Evolutionary conservation across 129 eudicot species (phyloP), one percentile per base, ranked within the genome.

Genomic region (Kitagawia praeruptora): DNA sequence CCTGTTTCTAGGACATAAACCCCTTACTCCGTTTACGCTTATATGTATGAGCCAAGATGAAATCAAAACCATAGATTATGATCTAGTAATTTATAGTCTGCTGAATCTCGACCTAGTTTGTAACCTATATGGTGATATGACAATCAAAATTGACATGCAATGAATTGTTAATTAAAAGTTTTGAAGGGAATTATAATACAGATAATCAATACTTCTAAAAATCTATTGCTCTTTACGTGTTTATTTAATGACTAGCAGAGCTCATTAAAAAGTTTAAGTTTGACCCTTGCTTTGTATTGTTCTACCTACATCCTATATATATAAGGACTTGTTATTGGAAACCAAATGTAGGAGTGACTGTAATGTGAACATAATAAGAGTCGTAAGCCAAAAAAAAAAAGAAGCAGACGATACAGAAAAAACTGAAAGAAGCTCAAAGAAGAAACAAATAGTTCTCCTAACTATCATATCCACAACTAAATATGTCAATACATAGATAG

Each of bases 1-100:
- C 94, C 98, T 92, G 84, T 38, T 25, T 77, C 84, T 64, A 45
- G n/a, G n/a, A n/a, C n/a, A n/a, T n/a, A n/a, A n/a, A n/a, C n/a
- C n/a, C n/a, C n/a, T n/a, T n/a, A n/a, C n/a, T n/a, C n/a, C n/a
- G n/a, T n/a, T n/a, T n/a, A n/a, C n/a, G n/a, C n/a, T n/a, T n/a
- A 5, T 23, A 54, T 54, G 10, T 19, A 54, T 6, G 63, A 21
- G 27, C 21, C 27, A 54, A 19, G 6, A 4, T 54, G 63, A 54
- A 51, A 18, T 6, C 27, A 54, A 54, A 51, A 16, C 19, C 61
- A 53, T 53, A 53, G 61, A 53, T 47, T 47, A 18, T 6, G 63
- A 21, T 37, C 73, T 31, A 31, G 40, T 67, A 31, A 31, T 28
- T 31, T 67, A 67, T 21, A 3, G 1, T 54, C 21, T 54, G 25